Percentiles rank a stretch among this genome's conserved stretches.
phyloP scores from a whole-genome alignment of 2,329 filamentous ascomycete species.

The Lasiodiplodia citricola region DNA sequence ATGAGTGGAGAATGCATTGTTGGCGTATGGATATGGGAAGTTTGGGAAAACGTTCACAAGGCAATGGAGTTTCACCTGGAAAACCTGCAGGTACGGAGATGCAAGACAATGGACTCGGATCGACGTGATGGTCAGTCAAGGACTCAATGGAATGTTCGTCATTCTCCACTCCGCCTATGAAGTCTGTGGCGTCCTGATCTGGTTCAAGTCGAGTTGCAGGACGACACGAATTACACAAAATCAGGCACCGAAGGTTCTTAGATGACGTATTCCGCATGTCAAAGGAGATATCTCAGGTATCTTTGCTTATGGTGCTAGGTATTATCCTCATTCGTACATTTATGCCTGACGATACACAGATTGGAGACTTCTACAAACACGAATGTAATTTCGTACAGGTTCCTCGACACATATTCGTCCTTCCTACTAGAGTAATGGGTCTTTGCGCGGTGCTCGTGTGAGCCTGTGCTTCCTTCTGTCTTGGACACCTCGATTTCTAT shows the following conservation, averaged over 20 bases:
- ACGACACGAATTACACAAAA: not conserved
- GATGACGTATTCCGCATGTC: not conserved
- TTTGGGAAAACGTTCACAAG: not conserved
- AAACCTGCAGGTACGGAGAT: not conserved
- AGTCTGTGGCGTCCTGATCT: not conserved
- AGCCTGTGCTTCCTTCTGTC: slow-evolving; percentile 4
- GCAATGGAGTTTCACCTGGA: not conserved
- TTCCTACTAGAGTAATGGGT: not conserved
- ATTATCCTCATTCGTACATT: not conserved
- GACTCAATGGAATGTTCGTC: not conserved
- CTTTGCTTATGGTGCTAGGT: not conserved
- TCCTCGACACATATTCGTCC: not conserved
- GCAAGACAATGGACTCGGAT: not conserved
- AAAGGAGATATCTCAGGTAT: not conserved
- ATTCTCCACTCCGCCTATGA: not conserved
- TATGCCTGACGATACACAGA: not conserved
- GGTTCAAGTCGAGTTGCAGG: not conserved
- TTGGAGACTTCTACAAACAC: not conserved
- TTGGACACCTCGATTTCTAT: not conserved
- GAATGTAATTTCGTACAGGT: not conserved
- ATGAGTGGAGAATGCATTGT: slow-evolving; percentile 2
- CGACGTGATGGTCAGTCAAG: not conserved
- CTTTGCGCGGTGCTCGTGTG: not conserved
- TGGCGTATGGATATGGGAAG: slow-evolving; percentile 8
- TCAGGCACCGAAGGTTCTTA: not conserved